These are phyloP conservation scores for Ulvella scutata DNA, from an alignment of 139 green algal genomes.

Conservation along the genomic window DNA sequence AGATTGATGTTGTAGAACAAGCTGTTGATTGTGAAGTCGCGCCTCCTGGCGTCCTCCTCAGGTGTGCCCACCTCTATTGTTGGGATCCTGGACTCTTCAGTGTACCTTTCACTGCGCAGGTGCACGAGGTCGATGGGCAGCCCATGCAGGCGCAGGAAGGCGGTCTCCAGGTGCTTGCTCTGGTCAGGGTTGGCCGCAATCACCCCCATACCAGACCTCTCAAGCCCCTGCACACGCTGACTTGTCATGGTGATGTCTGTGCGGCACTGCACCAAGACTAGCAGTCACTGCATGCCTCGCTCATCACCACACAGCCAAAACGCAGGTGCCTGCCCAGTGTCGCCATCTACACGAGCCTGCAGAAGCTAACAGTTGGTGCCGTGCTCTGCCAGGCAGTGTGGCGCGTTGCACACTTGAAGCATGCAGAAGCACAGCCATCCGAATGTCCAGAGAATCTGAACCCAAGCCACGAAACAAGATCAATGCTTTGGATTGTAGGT, in stretches of 20 bases:
- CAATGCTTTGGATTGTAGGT: no score
- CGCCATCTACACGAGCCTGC: no score
- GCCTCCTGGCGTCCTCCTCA: slow-evolving; percentile 35
- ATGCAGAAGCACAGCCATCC: no score
- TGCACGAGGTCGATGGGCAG: slow-evolving; percentile 91
- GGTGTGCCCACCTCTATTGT: slow-evolving; percentile 78
- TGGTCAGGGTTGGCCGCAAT: slow-evolving; percentile 93
- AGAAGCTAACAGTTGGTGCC: no score
- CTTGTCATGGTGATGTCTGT: neutral
- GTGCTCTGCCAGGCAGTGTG: no score
- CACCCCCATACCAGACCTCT: slow-evolving; percentile 50
- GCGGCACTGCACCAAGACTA: neutral
- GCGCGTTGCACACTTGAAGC: no score
- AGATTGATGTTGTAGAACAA: slow-evolving; percentile 96
- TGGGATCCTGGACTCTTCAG: slow-evolving; percentile 68
- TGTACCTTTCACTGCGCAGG: slow-evolving; percentile 84
- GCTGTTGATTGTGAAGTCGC: slow-evolving; percentile 94
- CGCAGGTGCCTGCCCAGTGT: no score
- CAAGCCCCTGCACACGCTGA: slow-evolving; percentile 19
- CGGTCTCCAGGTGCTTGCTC: slow-evolving; percentile 97
- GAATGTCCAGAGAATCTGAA: no score
- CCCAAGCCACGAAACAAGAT: no score
- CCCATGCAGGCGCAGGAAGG: slow-evolving; percentile 57
- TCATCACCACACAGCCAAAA: no score
- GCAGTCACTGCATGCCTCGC: no score